These are phyloP conservation scores for Cyclostephanos tholiformis DNA, from an alignment of 108 stramenopile species.

Conservation along the genomic window DNA sequence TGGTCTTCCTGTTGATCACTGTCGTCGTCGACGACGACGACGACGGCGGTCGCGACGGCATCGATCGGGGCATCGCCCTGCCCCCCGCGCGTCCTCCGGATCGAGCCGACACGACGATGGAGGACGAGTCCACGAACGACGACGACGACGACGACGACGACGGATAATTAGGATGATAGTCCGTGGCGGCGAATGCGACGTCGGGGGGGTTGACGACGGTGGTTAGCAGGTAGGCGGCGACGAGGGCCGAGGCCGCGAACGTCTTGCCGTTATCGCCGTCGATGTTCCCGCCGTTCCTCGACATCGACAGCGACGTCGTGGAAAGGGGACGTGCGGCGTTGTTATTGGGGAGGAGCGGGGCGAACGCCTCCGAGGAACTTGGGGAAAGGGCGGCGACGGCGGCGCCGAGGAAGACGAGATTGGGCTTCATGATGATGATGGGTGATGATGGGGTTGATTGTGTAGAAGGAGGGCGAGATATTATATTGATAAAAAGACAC, in stretches of 20 bases:
- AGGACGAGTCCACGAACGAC: slow-evolving; percentile 22
- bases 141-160: slow-evolving; percentile 11
- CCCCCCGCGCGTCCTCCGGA: slow-evolving; percentile 51
- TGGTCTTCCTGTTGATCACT: slow-evolving; percentile 39
- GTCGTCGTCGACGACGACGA: slow-evolving; percentile 11
- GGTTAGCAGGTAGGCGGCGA: slow-evolving; percentile 39
- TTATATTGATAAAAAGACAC: too few relatives aligned
- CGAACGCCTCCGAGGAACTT: neutral
- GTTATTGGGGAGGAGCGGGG: slow-evolving; percentile 1
- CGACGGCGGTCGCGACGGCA: neutral
- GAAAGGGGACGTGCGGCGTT: neutral
- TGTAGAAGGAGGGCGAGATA: too few relatives aligned
- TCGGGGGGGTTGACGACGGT: slow-evolving; percentile 30
- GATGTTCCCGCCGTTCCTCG: neutral
- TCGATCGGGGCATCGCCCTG: slow-evolving; percentile 22
- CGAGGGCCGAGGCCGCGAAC: slow-evolving; percentile 43
- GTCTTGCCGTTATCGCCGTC: slow-evolving; percentile 45
- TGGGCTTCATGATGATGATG: slow-evolving; percentile 26
- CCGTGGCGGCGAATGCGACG: too few relatives aligned
- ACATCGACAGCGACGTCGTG: slow-evolving; percentile 12
- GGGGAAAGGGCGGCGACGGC: slow-evolving; percentile 13
- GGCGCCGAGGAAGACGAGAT: too few relatives aligned
- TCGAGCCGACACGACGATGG: slow-evolving; percentile 33
- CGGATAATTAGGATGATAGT: too few relatives aligned
- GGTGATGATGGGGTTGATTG: too few relatives aligned